These are phyloP conservation scores for Saccharomyces hybrid DNA, from an alignment of 1,139 yeast species.

Conservation along the genomic window DNA sequence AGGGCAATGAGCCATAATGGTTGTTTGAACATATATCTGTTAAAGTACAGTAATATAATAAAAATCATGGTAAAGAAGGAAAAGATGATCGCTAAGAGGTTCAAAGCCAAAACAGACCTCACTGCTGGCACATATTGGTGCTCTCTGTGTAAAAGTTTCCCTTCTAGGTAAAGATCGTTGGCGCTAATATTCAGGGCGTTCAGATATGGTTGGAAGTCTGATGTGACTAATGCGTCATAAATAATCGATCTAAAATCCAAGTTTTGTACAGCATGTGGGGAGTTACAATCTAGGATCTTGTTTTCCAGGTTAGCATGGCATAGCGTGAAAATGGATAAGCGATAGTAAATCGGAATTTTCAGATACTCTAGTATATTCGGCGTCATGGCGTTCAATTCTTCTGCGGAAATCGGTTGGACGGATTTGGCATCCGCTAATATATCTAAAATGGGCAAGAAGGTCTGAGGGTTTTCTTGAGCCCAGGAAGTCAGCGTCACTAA, in stretches of 20 bases:
- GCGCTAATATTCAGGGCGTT: constrained; percentile 24
- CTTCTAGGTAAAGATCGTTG: constrained; percentile 28
- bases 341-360: constrained; percentile 23
- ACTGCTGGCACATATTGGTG: constrained; percentile 29
- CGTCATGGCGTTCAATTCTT: constrained; percentile 16
- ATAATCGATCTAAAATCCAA: constrained; percentile 25
- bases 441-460: constrained; percentile 23
- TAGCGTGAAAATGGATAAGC: constrained; percentile 28
- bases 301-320: constrained; percentile 22
- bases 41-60: constrained; percentile 5
- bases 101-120: constrained; percentile 24
- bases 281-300: constrained; percentile 20
- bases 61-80: constrained; percentile 17
- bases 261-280: constrained; percentile 28
- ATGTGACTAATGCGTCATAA: constrained; percentile 22
- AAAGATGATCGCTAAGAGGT: constrained; percentile 22
- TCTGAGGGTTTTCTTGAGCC: constrained; percentile 21
- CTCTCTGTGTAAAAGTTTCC: constrained; percentile 24
- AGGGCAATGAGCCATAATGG: constrained; percentile 5
- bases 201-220: constrained; percentile 29
- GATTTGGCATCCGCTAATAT: constrained; percentile 18
- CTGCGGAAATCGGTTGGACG: constrained; percentile 15
- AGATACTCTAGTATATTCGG: constrained; percentile 24
- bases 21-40: constrained; percentile 3
- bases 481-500: constrained; percentile 22